Percentiles rank a stretch among this genome's conserved stretches.
phyloP scores from a whole-genome alignment of 2,329 filamentous ascomycete species.

The Teratosphaeria viscida region DNA sequence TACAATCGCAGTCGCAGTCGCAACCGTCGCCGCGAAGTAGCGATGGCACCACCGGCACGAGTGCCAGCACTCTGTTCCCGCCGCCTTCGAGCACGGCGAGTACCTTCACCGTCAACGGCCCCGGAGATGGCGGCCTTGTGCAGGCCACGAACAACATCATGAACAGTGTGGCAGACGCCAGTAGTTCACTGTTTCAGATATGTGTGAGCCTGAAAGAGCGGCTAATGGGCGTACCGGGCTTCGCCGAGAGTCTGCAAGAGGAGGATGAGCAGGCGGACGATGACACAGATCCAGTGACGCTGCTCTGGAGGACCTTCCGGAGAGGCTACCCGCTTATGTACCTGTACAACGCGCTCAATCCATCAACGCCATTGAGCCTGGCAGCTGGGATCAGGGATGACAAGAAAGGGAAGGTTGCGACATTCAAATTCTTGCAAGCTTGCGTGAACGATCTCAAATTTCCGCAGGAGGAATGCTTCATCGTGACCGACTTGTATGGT shows the following conservation, averaged over 20 bases:
- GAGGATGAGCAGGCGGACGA: constrained; percentile 59
- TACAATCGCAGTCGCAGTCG: constrained; percentile 28
- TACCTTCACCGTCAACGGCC: constrained; percentile 14
- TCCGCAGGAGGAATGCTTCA: constrained; percentile 72
- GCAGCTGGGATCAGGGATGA: constrained; percentile 48
- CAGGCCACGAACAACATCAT: constrained; percentile 86
- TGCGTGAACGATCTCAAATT: constrained; percentile 76
- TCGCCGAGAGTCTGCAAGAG: constrained; percentile 62
- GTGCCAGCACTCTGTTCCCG: constrained; percentile 33
- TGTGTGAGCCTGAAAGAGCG: constrained; percentile 77
- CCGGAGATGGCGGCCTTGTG: constrained; percentile 39
- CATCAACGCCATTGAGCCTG: constrained; percentile 48
- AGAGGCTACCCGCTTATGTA: constrained; percentile 74
- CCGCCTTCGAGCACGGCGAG: constrained; percentile 14
- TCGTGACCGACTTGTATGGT: constrained; percentile 81
- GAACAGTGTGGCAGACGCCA: constrained; percentile 89
- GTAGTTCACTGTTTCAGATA: constrained; percentile 87
- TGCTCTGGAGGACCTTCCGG: constrained; percentile 79
- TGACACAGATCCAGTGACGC: constrained; percentile 72
- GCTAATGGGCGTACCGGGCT: constrained; percentile 71
- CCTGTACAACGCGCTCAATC: constrained; percentile 79
- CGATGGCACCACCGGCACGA: constrained; percentile 37
- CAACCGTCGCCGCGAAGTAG: constrained; percentile 37
- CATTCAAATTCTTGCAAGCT: constrained; percentile 86
- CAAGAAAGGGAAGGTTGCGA: constrained; percentile 75